phyloP scores from a whole-genome alignment of 2,329 filamentous ascomycete genomes.

The Leptosphaerulina australis region DNA sequence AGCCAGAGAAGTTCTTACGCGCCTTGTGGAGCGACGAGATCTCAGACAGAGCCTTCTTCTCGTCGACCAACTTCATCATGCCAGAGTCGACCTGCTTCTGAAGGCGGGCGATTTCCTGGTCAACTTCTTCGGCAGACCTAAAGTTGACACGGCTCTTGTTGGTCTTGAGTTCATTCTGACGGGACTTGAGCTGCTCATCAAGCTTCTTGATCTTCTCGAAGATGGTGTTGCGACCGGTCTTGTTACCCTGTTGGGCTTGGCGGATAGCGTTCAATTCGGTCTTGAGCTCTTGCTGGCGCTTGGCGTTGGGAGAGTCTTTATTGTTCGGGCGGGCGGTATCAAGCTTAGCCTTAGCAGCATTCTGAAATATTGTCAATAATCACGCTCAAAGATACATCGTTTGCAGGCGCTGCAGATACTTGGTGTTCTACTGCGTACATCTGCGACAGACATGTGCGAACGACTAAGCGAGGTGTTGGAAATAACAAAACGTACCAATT shows the following conservation, averaged over 20 bases:
- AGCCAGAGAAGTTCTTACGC: conserved; percentile 86
- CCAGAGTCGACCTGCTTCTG: conserved; percentile 87
- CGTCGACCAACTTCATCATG: conserved; percentile 93
- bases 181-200: conserved; percentile 85
- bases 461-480: conserved; percentile 6
- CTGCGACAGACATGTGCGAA: conserved; percentile 7
- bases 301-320: conserved; percentile 77
- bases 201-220: conserved; percentile 91
- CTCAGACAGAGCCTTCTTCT: conserved; percentile 89
- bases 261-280: conserved; percentile 82
- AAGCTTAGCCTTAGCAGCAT: conserved; percentile 84
- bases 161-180: conserved; percentile 84
- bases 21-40: conserved; percentile 83
- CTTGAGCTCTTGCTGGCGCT: conserved; percentile 85
- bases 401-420: conserved; percentile 20
- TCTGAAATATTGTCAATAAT: conserved; percentile 59
- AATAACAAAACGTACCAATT: conserved; percentile 58
- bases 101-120: conserved; percentile 78
- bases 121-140: conserved; percentile 87
- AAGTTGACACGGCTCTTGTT: conserved; percentile 80
- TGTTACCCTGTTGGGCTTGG: conserved; percentile 84
- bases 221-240: conserved; percentile 76
- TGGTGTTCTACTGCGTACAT: conserved; percentile 13
- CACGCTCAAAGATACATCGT: background rate
- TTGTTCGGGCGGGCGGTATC: conserved; percentile 82